phyloP scores from a whole-genome alignment of 192 early-diverging fungal genomes.

The Rhizophlyctis rosea region DNA sequence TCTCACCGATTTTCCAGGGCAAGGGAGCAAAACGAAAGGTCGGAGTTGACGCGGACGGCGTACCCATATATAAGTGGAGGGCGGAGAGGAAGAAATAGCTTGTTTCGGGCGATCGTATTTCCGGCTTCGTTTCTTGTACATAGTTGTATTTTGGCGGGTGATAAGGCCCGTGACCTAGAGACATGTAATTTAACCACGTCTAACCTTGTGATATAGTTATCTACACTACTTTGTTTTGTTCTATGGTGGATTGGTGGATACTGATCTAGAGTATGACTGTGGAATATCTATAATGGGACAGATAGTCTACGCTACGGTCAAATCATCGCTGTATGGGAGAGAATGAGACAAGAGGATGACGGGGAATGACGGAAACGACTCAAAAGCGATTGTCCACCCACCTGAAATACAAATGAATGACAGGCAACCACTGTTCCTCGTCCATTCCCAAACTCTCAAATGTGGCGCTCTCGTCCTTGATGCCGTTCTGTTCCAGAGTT shows the following conservation, averaged over 20 bases:
- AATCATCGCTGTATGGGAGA: slow-evolving; percentile 28
- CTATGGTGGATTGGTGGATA: no score
- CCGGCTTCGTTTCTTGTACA: no score
- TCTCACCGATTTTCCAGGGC: no score
- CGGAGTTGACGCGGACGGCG: slow-evolving; percentile 74
- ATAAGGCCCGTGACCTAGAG: no score
- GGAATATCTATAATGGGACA: neutral
- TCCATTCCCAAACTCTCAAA: slow-evolving; percentile 52
- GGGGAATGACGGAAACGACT: neutral
- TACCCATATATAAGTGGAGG: slow-evolving; percentile 92
- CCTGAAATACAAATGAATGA: slow-evolving; percentile 58
- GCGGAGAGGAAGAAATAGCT: slow-evolving; percentile 78
- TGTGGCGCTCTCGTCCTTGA: slow-evolving; percentile 41
- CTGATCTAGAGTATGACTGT: no score
- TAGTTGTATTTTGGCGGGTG: no score
- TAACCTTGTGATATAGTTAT: no score
- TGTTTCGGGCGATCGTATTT: no score
- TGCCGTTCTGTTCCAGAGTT: slow-evolving; percentile 56
- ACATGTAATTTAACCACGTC: no score
- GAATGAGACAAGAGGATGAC: neutral
- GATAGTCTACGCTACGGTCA: slow-evolving; percentile 31
- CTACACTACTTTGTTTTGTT: no score
- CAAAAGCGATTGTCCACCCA: slow-evolving; percentile 12
- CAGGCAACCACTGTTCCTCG: slow-evolving; percentile 52
- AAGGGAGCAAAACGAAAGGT: slow-evolving; percentile 81